Percentiles rank a stretch among this genome's conserved stretches.
These are phyloP conservation scores for Litsea cubeba DNA, from an alignment of 164 flowering plant species.

Conservation along the genomic window DNA sequence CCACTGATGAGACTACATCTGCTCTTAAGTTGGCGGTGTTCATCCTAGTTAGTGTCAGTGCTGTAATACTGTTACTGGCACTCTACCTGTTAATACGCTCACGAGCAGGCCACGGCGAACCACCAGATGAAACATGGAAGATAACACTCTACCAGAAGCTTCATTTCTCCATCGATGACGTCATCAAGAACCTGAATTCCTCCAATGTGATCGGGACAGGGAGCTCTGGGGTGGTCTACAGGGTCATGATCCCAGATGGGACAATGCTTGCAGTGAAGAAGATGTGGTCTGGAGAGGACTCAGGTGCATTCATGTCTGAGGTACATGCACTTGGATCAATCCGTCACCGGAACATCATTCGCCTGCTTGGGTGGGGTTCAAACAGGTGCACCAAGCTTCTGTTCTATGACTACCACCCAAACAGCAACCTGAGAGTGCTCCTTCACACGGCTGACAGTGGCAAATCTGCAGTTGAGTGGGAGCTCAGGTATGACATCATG, in stretches of 20 bases:
- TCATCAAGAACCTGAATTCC: constrained; percentile 50
- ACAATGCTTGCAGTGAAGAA: constrained; percentile 82
- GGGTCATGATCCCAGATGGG: constrained; percentile 53
- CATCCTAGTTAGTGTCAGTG: constrained; percentile 58
- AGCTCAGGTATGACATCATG: constrained; percentile 57
- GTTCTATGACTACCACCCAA: constrained; percentile 81
- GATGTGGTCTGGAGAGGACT: constrained; percentile 78
- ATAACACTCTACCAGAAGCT: constrained; percentile 84
- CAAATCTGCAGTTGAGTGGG: constrained; percentile 82
- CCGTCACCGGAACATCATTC: constrained; percentile 78
- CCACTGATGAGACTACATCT: constrained; percentile 23
- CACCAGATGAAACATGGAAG: constrained; percentile 57
- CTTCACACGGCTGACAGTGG: constrained; percentile 53
- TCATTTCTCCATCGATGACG: constrained; percentile 66
- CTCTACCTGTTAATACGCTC: constrained; percentile 52
- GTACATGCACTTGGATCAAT: constrained; percentile 77
- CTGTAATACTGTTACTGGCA: constrained; percentile 56
- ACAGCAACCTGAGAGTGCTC: constrained; percentile 83
- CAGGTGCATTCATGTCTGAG: constrained; percentile 75
- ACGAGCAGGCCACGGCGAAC: constrained; percentile 14
- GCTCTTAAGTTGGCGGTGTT: constrained; percentile 63
- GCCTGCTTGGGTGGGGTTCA: constrained; percentile 79
- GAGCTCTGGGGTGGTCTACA: constrained; percentile 93
- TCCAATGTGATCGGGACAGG: constrained; percentile 88
- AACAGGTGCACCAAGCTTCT: constrained; percentile 58